Evolutionary conservation across 371 early-diverging fungal species (phyloP).

Genomic region (Encephalitozoon cuniculi): DNA sequence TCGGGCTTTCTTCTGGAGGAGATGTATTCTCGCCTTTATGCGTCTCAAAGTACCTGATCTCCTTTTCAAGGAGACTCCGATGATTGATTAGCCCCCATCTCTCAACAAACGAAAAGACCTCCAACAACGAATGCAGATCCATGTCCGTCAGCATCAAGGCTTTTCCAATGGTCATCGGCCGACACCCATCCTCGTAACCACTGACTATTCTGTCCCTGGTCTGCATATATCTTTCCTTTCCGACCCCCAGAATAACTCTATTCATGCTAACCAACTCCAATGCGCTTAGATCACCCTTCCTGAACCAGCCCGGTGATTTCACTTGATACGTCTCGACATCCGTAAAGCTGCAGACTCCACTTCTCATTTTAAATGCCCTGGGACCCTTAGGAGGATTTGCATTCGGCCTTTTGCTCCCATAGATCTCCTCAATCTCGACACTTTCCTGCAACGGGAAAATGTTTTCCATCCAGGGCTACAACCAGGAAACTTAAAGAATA

Average conservation of each 20-base stretch:
- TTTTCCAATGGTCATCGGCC: constrained; percentile 71
- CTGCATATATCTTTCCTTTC: background rate
- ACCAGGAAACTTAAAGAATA: background rate
- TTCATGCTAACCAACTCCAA: constrained; percentile 19
- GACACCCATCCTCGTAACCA: background rate
- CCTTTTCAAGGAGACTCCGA: constrained; percentile 31
- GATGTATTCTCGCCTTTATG: constrained; percentile 8
- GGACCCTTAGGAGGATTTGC: constrained; percentile 18
- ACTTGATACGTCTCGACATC: background rate
- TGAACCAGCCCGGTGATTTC: background rate
- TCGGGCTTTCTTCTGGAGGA: background rate
- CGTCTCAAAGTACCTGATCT: constrained; percentile 4
- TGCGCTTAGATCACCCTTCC: constrained; percentile 21
- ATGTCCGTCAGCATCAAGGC: constrained; percentile 82
- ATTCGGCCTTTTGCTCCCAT: constrained; percentile 43
- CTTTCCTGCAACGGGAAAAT: constrained; percentile 43
- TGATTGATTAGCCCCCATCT: constrained; percentile 97
- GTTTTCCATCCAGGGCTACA: constrained; percentile 36
- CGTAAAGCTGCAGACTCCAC: background rate
- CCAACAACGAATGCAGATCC: constrained; percentile 87
- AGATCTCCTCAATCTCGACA: constrained; percentile 45
- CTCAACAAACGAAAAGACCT: constrained; percentile 89
- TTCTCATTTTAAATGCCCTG: constrained; percentile 2
- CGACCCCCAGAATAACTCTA: background rate
- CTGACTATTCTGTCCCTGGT: background rate